These are phyloP conservation scores for Colletotrichum shisoi DNA, from an alignment of 2,329 filamentous ascomycete genomes.

Conservation along the genomic window DNA sequence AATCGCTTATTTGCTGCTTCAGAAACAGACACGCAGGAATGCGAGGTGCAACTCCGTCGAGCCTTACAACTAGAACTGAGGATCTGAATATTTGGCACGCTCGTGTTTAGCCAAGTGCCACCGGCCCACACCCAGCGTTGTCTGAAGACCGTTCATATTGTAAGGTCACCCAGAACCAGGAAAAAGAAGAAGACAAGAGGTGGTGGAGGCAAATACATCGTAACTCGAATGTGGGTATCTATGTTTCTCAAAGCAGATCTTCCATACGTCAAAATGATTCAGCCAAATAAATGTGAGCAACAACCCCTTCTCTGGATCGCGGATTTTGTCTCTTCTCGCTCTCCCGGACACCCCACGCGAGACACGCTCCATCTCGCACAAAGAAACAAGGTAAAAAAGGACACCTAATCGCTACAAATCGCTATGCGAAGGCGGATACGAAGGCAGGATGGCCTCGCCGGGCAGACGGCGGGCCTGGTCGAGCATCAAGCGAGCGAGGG, in stretches of 20 bases:
- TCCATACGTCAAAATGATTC: not conserved
- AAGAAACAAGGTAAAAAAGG: not conserved
- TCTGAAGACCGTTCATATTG: not conserved
- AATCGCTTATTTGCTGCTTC: too few relatives aligned
- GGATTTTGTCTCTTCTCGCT: not conserved
- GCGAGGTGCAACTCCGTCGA: too few relatives aligned
- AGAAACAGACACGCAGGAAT: too few relatives aligned
- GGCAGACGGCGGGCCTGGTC: constrained; percentile 16
- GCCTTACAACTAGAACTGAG: too few relatives aligned
- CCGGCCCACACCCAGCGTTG: too few relatives aligned
- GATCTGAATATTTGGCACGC: too few relatives aligned
- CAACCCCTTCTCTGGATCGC: not conserved
- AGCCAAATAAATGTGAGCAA: not conserved
- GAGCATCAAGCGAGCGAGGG: constrained; percentile 25
- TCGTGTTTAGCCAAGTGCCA: too few relatives aligned
- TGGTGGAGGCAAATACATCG: too few relatives aligned
- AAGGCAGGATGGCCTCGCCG: constrained; percentile 17
- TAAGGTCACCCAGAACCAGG: too few relatives aligned
- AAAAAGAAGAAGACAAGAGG: too few relatives aligned
- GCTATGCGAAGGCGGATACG: constrained; percentile 12
- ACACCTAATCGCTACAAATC: constrained; percentile 9
- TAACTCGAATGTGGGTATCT: constrained; percentile 27
- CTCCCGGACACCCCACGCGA: not conserved
- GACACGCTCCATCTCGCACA: not conserved
- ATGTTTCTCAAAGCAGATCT: constrained; percentile 22